Evolutionary conservation across 2,329 filamentous ascomycete species (phyloP).

Genomic region (Colletotrichum horii): DNA sequence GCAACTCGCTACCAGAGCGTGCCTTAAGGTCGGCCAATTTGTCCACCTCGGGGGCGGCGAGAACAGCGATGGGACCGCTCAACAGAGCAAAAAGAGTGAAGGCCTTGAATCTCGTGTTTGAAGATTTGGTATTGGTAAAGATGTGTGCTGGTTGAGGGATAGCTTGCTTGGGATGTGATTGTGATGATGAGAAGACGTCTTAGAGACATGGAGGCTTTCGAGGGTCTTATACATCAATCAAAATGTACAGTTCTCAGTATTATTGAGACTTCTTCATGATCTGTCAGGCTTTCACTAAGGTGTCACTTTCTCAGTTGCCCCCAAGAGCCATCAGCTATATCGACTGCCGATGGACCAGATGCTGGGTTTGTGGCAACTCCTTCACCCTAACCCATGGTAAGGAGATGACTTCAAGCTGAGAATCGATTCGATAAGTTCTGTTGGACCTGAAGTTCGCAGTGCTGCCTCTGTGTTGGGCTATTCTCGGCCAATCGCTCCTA

Average conservation of each 20-base stretch:
- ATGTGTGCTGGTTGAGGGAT: neutral
- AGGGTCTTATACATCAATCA: neutral
- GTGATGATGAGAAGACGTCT: neutral
- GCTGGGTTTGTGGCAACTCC: neutral
- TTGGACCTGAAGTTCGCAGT: neutral
- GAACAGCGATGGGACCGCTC: neutral
- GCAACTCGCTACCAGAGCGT: neutral
- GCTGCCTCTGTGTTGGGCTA: neutral
- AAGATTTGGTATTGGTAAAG: neutral
- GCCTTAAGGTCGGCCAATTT: neutral
- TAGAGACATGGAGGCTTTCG: neutral
- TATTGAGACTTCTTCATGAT: neutral
- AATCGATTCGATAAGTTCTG: neutral
- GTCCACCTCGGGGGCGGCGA: neutral
- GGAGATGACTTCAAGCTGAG: neutral
- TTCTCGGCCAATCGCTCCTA: neutral
- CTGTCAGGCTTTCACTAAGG: neutral
- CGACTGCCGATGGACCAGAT: neutral
- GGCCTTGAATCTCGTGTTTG: neutral
- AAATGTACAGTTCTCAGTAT: rapidly evolving
- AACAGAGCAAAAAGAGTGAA: neutral
- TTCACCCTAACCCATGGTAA: neutral
- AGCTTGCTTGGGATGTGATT: neutral
- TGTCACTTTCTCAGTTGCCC: neutral
- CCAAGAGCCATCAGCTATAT: neutral